Percentiles rank a stretch among this genome's conserved stretches.
Conservation (phyloP, 1,139 yeast species). For the Diutina scorzettiae region DNA sequence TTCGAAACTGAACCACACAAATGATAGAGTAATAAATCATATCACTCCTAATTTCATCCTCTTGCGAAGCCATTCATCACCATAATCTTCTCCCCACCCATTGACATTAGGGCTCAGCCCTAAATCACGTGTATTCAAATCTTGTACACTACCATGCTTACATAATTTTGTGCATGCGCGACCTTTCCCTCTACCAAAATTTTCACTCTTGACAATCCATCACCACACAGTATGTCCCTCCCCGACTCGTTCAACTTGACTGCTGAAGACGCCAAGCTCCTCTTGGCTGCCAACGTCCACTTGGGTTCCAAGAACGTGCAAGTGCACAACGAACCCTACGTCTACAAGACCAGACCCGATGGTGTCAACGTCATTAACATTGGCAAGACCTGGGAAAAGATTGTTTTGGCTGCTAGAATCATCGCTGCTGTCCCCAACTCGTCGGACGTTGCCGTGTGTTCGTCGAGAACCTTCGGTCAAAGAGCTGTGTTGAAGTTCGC, state of each 20-base stretch:
- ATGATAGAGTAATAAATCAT: too few relatives aligned
- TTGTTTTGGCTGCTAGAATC: constrained; percentile 98
- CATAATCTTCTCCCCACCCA: too few relatives aligned
- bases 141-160: too few relatives aligned
- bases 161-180: constrained; percentile 1
- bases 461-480: constrained; percentile 99
- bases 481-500: constrained; percentile 99
- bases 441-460: constrained; percentile 96
- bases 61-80: too few relatives aligned
- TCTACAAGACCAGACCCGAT: constrained; percentile 98
- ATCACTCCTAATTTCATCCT: too few relatives aligned
- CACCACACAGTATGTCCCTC: constrained; percentile 47
- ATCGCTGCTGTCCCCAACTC: constrained; percentile 99
- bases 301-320: constrained; percentile 99
- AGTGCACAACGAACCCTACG: constrained; percentile 99
- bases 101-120: too few relatives aligned
- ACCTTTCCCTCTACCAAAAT: constrained; percentile 3
- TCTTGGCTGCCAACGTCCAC: constrained; percentile 99
- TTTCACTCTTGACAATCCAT: constrained; percentile 5
- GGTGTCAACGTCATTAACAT: constrained; percentile 98
- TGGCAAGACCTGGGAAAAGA: constrained; percentile 99
- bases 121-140: too few relatives aligned
- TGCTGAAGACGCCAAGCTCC: constrained; percentile 98
- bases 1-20: too few relatives aligned
- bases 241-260: constrained; percentile 87